Evolutionary conservation across 768 basidiomycete species (phyloP).

Genomic region (Amanita thiersii): DNA sequence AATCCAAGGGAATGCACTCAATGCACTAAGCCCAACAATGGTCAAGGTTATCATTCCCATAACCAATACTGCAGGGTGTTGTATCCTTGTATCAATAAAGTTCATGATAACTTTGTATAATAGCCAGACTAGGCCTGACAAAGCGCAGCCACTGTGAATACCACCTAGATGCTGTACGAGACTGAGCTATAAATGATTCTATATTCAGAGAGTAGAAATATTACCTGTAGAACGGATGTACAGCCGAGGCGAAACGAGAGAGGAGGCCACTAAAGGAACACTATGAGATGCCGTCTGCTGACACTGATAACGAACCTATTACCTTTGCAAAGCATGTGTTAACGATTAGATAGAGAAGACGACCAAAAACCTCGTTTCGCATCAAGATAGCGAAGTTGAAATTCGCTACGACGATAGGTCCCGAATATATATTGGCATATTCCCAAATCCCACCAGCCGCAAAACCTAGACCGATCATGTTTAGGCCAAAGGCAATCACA

Average conservation of each 20-base stretch:
- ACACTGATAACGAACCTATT: slow-evolving; percentile 5
- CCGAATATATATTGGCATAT: slow-evolving; percentile 51
- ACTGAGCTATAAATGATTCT: slow-evolving; percentile 8
- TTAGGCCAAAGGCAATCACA: slow-evolving; percentile 49
- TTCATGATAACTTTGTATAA: slow-evolving; percentile 53
- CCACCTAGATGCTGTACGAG: slow-evolving; percentile 60
- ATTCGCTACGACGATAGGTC: slow-evolving; percentile 66
- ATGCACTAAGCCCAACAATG: slow-evolving; percentile 47
- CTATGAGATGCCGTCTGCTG: neutral
- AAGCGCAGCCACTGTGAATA: slow-evolving; percentile 69
- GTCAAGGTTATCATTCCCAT: slow-evolving; percentile 55
- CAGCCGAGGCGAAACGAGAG: slow-evolving; percentile 64
- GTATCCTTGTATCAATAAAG: slow-evolving; percentile 38
- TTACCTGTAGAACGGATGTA: slow-evolving; percentile 63
- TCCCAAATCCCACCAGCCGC: slow-evolving; percentile 60
- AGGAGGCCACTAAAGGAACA: slow-evolving; percentile 61
- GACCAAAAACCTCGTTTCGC: slow-evolving; percentile 74
- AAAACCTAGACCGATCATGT: slow-evolving; percentile 53
- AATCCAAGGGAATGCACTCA: slow-evolving; percentile 72
- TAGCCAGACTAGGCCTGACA: slow-evolving; percentile 66
- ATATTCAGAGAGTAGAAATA: slow-evolving; percentile 1
- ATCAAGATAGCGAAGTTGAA: slow-evolving; percentile 65
- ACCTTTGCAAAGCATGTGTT: slow-evolving; percentile 71
- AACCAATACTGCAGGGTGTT: slow-evolving; percentile 48
- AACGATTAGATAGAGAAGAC: slow-evolving; percentile 53